Percentiles rank a stretch among this genome's conserved stretches.
Conservation (phyloP, 1,284 basidiomycete species). For the Tylopilus orsonianus region DNA sequence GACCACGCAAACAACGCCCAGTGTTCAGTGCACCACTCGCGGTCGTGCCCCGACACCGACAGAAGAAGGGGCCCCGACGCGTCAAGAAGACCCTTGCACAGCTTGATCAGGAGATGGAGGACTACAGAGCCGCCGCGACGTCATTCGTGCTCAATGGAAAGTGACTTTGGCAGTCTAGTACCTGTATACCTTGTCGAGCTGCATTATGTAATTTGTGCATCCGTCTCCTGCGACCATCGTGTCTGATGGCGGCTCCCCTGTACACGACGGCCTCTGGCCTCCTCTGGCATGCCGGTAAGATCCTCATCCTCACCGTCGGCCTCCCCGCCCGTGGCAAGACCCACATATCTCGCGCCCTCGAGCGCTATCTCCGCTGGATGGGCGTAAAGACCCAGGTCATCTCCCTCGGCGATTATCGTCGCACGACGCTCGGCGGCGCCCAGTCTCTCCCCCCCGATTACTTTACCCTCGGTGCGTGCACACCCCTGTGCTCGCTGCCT, state of each 20-base stretch:
- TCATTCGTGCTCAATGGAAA: slow-evolving; percentile 17
- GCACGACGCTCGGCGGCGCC: slow-evolving; percentile 87
- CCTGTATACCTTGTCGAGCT: neutral
- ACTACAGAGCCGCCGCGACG: slow-evolving; percentile 62
- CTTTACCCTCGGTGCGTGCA: slow-evolving; percentile 73
- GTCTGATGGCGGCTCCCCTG: slow-evolving; percentile 78
- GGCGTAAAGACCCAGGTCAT: slow-evolving; percentile 96
- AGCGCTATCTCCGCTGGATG: slow-evolving; percentile 96
- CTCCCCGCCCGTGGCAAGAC: slow-evolving; percentile 95
- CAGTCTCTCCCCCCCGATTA: slow-evolving; percentile 90
- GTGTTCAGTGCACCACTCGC: slow-evolving; percentile 18
- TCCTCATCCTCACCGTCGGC: slow-evolving; percentile 89
- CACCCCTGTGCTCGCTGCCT: neutral
- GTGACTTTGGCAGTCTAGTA: neutral
- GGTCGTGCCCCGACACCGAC: slow-evolving; percentile 24
- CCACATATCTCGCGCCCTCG: slow-evolving; percentile 92
- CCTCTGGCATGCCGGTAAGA: slow-evolving; percentile 93
- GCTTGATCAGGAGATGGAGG: slow-evolving; percentile 73
- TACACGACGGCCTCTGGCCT: slow-evolving; percentile 84
- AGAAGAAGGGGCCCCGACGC: slow-evolving; percentile 66
- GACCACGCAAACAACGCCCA: slow-evolving; percentile 25
- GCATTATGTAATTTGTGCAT: slow-evolving; percentile 25
- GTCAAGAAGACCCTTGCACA: slow-evolving; percentile 55
- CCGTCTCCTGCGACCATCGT: neutral
- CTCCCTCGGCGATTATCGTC: slow-evolving; percentile 91